These are phyloP conservation scores for Draba incana DNA, from an alignment of 345 rosid species.

Conservation along the genomic window DNA sequence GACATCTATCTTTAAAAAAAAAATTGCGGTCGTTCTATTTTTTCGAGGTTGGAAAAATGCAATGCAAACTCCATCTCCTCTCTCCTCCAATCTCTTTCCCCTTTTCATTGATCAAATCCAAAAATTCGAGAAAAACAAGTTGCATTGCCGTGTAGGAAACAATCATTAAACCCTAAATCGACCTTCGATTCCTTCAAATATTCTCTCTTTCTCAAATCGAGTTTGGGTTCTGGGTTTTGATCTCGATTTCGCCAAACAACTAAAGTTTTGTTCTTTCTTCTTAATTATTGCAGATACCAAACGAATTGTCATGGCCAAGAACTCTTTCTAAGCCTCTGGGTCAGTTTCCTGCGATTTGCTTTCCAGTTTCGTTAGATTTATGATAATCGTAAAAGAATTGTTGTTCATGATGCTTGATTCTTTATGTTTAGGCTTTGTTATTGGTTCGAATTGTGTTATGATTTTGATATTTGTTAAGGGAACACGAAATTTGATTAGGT, in stretches of 20 bases:
- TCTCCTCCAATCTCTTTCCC: too few relatives aligned
- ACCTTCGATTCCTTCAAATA: conserved; percentile 28
- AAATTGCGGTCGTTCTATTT: too few relatives aligned
- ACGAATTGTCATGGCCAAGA: conserved; percentile 59
- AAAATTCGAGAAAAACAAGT: too few relatives aligned
- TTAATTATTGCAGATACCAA: conserved; percentile 33
- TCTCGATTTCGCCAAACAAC: background rate
- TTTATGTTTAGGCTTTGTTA: background rate
- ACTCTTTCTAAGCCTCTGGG: conserved; percentile 83
- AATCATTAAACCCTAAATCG: conserved; percentile 40
- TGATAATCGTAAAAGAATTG: too few relatives aligned
- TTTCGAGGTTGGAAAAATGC: too few relatives aligned
- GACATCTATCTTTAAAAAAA: too few relatives aligned
- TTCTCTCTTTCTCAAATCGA: conserved; percentile 15
- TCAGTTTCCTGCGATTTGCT: conserved; percentile 34
- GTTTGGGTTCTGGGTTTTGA: conserved; percentile 21
- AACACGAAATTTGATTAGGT: too few relatives aligned
- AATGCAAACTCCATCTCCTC: too few relatives aligned
- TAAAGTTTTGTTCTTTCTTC: background rate
- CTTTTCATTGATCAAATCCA: too few relatives aligned
- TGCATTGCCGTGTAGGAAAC: conserved; percentile 41
- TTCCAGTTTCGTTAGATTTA: too few relatives aligned
- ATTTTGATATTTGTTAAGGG: too few relatives aligned
- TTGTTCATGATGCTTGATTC: too few relatives aligned
- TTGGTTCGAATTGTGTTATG: conserved; percentile 5